These are phyloP conservation scores for Gynostemma pentaphyllum DNA, from an alignment of 306 rosid species.

Conservation along the genomic window DNA sequence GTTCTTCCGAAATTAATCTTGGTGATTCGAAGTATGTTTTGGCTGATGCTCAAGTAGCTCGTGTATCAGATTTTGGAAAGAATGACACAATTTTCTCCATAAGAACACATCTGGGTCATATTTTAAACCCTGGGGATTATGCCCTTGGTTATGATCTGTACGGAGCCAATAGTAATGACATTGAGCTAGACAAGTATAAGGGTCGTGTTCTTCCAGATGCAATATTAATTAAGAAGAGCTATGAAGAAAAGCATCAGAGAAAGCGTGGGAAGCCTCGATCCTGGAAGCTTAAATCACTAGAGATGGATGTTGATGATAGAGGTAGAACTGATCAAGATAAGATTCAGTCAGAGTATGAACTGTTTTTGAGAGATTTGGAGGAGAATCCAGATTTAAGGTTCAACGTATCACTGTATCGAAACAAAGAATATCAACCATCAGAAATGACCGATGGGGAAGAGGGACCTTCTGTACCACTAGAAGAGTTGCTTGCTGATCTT, in stretches of 20 bases:
- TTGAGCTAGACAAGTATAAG: slow-evolving; percentile 45
- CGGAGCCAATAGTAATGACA: slow-evolving; percentile 35
- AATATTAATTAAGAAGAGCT: slow-evolving; percentile 54
- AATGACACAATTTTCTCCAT: slow-evolving; percentile 51
- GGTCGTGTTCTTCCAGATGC: slow-evolving; percentile 51
- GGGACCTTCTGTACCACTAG: slow-evolving; percentile 45
- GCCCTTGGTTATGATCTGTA: slow-evolving; percentile 70
- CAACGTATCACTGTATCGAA: slow-evolving; percentile 36
- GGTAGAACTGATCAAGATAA: slow-evolving; percentile 31
- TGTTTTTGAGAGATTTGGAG: slow-evolving; percentile 53
- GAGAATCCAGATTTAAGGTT: slow-evolving; percentile 52
- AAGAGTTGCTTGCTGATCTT: slow-evolving; percentile 63
- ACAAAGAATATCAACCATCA: slow-evolving; percentile 49
- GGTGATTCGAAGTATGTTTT: slow-evolving; percentile 46
- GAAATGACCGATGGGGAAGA: slow-evolving; percentile 63
- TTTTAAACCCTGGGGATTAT: slow-evolving; percentile 53
- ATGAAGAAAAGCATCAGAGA: slow-evolving; percentile 57
- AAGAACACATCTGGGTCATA: slow-evolving; percentile 70
- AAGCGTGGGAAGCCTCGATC: slow-evolving; percentile 39
- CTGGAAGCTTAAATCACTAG: slow-evolving; percentile 48
- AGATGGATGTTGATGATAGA: slow-evolving; percentile 50
- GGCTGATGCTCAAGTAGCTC: slow-evolving; percentile 66
- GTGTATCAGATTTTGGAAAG: slow-evolving; percentile 60
- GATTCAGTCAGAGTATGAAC: slow-evolving; percentile 42
- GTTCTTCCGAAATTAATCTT: slow-evolving; percentile 34